Base-by-base conservation (phyloP, 306 rosid species). In the Coriaria nepalensis region DNA sequence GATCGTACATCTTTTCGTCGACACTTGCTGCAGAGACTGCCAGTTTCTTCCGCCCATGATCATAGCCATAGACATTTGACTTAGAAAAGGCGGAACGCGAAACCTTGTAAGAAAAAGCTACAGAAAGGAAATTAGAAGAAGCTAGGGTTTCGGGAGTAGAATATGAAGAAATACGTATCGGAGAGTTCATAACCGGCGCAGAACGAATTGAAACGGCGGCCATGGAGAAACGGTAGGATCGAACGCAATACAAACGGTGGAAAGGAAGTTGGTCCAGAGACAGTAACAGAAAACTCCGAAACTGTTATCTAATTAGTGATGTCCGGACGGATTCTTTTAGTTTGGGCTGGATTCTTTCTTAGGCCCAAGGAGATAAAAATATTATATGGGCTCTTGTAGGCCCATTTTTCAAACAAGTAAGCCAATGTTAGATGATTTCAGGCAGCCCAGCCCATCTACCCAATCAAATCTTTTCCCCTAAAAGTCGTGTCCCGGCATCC, bases 201-300 rank as follows among this genome's bases (percentile, higher is more conserved):
- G 49, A 52, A 5, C 49, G 60, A n/a, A 63, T 36, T 15, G 66
- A 20, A 13, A 63, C 50, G 44, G 70, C 57, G 8, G 85, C 81
- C 92, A 81, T 81, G n/a, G 54, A 5, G 9, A 20, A 5, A 6
- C 9, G 41, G 41, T 13, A 10, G 7, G 10, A 40, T 6, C 4
- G 6, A 6, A 40, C 0, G n/a, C 4, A 40, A 40, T 4, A 6
- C 43, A 40, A 6, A 0, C 10, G 42, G 9, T 20, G 29, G 29
- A 20, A 20, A 20, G 3, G 29, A 20, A 20, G 29, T 20, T 20
- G 29, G 29, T 20, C 29, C 29, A 20, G 3, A 20, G 29, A 3
- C 29, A 20, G 29, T 20, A 20, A 20, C 29, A 20, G 29, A 20
- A 20, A 20, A 20, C 1, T 20, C 29, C 3, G 29, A 20, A 20